These are phyloP conservation scores for Trametes gibbosa DNA, from an alignment of 768 basidiomycete genomes.

Conservation along the genomic window DNA sequence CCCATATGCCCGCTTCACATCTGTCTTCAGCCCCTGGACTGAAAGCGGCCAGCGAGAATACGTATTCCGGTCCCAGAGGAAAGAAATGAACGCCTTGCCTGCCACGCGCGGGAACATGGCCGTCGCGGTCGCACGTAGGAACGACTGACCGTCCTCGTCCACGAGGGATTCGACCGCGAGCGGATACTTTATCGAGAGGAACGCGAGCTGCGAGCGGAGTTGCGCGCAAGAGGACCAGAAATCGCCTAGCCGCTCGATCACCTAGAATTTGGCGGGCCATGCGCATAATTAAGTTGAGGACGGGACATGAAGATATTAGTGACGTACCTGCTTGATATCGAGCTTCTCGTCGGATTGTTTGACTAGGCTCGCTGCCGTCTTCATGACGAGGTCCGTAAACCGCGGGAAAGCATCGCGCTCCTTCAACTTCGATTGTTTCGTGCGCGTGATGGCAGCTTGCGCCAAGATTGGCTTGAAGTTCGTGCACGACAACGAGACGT, in stretches of 20 bases:
- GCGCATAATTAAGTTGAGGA: background rate
- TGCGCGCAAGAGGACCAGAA: constrained; percentile 76
- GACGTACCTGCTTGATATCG: constrained; percentile 51
- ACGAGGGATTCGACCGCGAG: constrained; percentile 47
- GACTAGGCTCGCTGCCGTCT: constrained; percentile 47
- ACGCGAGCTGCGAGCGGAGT: constrained; percentile 66
- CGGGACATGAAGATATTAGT: background rate
- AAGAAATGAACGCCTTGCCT: constrained; percentile 65
- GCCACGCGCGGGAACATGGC: constrained; percentile 55
- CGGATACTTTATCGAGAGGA: constrained; percentile 68
- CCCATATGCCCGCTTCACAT: constrained; percentile 66
- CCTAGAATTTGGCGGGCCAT: constrained; percentile 43
- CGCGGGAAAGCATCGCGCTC: constrained; percentile 62
- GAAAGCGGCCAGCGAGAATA: constrained; percentile 66
- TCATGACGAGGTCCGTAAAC: constrained; percentile 53
- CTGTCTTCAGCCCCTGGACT: constrained; percentile 49
- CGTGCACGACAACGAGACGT: constrained; percentile 63
- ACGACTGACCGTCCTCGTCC: constrained; percentile 32
- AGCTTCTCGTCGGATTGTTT: constrained; percentile 32
- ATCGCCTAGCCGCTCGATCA: constrained; percentile 49
- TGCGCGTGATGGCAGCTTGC: constrained; percentile 47
- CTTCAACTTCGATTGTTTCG: constrained; percentile 39
- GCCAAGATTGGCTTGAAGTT: constrained; percentile 52
- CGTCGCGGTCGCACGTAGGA: constrained; percentile 52
- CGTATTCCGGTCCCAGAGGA: constrained; percentile 53